Evolutionary conservation across 1,139 yeast species (phyloP).

Genomic region (Sugiyamaella novakii): DNA sequence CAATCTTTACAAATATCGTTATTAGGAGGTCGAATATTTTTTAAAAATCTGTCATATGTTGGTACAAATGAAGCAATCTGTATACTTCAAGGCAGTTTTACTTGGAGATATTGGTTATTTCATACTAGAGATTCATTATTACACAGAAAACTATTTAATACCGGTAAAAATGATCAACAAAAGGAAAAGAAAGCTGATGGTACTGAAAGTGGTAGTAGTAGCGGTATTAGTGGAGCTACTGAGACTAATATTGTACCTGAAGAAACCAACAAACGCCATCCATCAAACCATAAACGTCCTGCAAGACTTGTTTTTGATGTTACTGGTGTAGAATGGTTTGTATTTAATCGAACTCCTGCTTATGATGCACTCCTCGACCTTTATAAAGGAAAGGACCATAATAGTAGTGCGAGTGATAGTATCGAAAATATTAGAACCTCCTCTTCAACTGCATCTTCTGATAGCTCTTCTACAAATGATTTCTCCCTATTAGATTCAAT

Average conservation of each 20-base stretch:
- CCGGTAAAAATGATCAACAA: neutral
- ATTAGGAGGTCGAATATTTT: slow-evolving; percentile 78
- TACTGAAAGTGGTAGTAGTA: neutral
- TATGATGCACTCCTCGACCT: slow-evolving; percentile 63
- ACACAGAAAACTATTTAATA: too few relatives aligned
- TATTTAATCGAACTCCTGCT: slow-evolving; percentile 76
- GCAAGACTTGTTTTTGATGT: slow-evolving; percentile 60
- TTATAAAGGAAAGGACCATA: neutral
- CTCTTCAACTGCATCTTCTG: slow-evolving; percentile 4
- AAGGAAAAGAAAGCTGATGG: neutral
- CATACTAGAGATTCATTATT: slow-evolving; percentile 36
- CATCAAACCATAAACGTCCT: slow-evolving; percentile 47
- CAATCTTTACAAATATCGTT: slow-evolving; percentile 76
- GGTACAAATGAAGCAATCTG: slow-evolving; percentile 72
- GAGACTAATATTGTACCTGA: slow-evolving; percentile 20
- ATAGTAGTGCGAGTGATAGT: slow-evolving; percentile 1
- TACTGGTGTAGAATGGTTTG: slow-evolving; percentile 79
- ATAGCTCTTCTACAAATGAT: neutral
- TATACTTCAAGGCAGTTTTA: slow-evolving; percentile 67
- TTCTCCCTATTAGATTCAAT: slow-evolving; percentile 30
- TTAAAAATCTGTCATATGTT: slow-evolving; percentile 71
- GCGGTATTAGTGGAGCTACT: neutral
- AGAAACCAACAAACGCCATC: slow-evolving; percentile 41
- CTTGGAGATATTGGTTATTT: slow-evolving; percentile 89
- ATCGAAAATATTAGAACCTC: slow-evolving; percentile 2